phyloP scores from a whole-genome alignment of 371 early-diverging fungal species.

The Entomophthora muscae region DNA sequence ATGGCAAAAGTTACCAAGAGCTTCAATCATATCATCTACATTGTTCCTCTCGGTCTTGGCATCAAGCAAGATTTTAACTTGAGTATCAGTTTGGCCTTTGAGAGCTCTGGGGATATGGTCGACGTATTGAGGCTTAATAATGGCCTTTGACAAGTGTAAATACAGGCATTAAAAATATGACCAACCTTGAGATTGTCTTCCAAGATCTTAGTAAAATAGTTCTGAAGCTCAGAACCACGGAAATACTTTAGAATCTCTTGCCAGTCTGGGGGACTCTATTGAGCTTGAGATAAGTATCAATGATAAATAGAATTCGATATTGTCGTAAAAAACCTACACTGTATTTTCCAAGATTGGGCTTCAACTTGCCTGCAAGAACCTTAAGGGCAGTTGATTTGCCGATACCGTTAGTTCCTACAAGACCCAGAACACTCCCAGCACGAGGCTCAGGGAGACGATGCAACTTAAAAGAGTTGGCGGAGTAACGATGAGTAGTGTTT shows the following conservation, averaged over 20 bases:
- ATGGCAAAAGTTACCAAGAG: conserved; percentile 29
- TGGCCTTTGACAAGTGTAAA: too few relatives aligned
- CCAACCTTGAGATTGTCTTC: conserved; percentile 70
- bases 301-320: not conserved
- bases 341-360: conserved; percentile 95
- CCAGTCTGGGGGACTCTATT: conserved; percentile 92
- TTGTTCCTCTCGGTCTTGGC: conserved; percentile 60
- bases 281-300: conserved; percentile 4
- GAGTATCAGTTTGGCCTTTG: conserved; percentile 27
- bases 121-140: conserved; percentile 97
- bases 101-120: conserved; percentile 87
- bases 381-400: conserved; percentile 96
- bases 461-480: conserved; percentile 98
- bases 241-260: conserved; percentile 91
- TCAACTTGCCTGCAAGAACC: conserved; percentile 91
- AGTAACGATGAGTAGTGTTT: conserved; percentile 96
- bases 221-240: conserved; percentile 98
- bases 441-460: conserved; percentile 97
- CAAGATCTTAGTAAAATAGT: conserved; percentile 97
- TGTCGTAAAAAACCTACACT: conserved; percentile 20
- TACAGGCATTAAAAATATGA: not conserved
- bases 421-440: conserved; percentile 95
- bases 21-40: conserved; percentile 48
- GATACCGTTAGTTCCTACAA: conserved; percentile 99
- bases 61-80: conserved; percentile 58